Percentiles rank a stretch among this genome's conserved stretches.
Conservation (phyloP, 2,329 filamentous ascomycete species). For the Parastagonospora nodorum region DNA sequence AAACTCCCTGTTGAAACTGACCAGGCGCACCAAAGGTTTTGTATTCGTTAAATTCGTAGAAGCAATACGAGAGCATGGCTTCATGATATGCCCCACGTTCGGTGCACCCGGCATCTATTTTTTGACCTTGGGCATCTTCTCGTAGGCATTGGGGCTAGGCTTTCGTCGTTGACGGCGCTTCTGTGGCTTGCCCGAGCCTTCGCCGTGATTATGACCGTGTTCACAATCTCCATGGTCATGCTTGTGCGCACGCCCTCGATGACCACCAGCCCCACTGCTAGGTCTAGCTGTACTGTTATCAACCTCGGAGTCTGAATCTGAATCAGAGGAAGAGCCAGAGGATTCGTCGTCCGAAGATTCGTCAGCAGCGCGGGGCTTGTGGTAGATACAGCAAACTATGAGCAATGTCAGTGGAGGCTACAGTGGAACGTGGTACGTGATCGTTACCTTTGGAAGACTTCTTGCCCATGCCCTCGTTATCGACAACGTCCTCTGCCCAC, state of each 20-base stretch:
- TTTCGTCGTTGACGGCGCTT: slow-evolving; percentile 52
- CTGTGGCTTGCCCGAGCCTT: slow-evolving; percentile 48
- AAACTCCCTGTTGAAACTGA: slow-evolving; percentile 15
- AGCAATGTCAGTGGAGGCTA: slow-evolving; percentile 2
- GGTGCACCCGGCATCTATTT: slow-evolving; percentile 20
- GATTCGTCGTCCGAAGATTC: slow-evolving; percentile 77
- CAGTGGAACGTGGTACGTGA: neutral
- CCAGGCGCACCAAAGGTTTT: slow-evolving; percentile 7
- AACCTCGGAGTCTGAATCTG: slow-evolving; percentile 60
- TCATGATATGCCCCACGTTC: slow-evolving; percentile 2
- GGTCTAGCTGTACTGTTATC: slow-evolving; percentile 56
- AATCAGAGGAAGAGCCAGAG: slow-evolving; percentile 61
- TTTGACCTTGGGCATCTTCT: slow-evolving; percentile 68
- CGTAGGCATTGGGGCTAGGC: slow-evolving; percentile 81
- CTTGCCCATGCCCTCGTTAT: slow-evolving; percentile 92
- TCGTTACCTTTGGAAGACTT: slow-evolving; percentile 87
- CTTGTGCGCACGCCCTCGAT: slow-evolving; percentile 29
- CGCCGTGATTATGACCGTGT: slow-evolving; percentile 48
- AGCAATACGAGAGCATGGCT: slow-evolving; percentile 2
- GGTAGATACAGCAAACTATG: slow-evolving; percentile 98
- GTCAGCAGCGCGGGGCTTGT: slow-evolving; percentile 70
- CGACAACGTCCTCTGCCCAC: slow-evolving; percentile 91
- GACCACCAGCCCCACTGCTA: slow-evolving; percentile 31
- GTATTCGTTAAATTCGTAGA: slow-evolving; percentile 12
- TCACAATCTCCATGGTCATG: slow-evolving; percentile 41